Base-by-base conservation (phyloP, 2,329 filamentous ascomycete genomes). In the Lachnellula cervina region DNA sequence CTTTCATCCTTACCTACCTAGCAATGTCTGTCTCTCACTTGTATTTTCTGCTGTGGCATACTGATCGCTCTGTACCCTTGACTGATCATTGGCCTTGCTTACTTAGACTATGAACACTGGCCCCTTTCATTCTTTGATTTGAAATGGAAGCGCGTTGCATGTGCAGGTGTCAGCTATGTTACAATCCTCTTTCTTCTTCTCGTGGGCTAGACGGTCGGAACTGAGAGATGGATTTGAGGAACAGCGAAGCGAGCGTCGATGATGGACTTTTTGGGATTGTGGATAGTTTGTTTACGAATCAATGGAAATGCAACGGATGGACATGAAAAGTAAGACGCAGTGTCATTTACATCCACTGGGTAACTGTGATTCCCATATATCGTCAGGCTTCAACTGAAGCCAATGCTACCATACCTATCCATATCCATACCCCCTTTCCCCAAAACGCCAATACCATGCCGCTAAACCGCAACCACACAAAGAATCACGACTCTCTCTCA, bases 51-150 rank as follows among this genome's bases (percentile, higher is more conserved):
- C 42, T 44, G 42, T 44, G n/a, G n/a, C 4, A 21, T 44, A 19
- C 42, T 21, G 9, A 32, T 32, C 9, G 4, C 28, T 32, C 42
- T 44, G 16, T 9, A 23, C 19, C 52, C 54, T 50, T 65, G 59
- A 67, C 66, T 68, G 66, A 68, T 67, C 62, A 63, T 62, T 68
- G 59, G 65, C 60, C 54, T 62, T 63, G 57, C 59, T 60, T 66
- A 75, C 72, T 73, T 76, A 76, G 74, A 70, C 72, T 76, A 67
- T 76, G 62, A 75, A 50, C 64, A 63, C 64, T 61, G 53, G 49
- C 54, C 57, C 56, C 54, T 38, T 60, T 32, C 48, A 56, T 56
- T 37, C 38, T 50, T 51, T 54, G 44, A 14, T 25, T 47, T 47
- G n/a, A 44, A 17, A 21, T 19, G n/a, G 8, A 11, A 32, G 28